phyloP scores from a whole-genome alignment of 2,329 filamentous ascomycete species.

The Cladosporium sp. region DNA sequence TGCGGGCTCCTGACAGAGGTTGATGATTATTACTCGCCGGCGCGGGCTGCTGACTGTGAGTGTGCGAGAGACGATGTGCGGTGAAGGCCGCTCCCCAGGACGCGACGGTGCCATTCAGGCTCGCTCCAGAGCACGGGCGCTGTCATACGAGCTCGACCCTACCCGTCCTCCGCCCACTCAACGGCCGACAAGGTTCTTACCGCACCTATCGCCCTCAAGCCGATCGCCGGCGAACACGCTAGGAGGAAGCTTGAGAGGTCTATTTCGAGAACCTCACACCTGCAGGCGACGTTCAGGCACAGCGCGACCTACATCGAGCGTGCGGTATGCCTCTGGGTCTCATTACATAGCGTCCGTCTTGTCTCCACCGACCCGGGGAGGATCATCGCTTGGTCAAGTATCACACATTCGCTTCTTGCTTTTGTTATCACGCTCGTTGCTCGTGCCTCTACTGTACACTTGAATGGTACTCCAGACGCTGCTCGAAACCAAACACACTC shows the following conservation, averaged over 20 bases:
- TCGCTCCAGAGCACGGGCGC: slow-evolving; percentile 4
- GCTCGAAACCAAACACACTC: too few relatives aligned
- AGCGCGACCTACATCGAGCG: slow-evolving; percentile 10
- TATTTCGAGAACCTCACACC: slow-evolving; percentile 13
- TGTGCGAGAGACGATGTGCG: slow-evolving; percentile 4
- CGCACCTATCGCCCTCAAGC: slow-evolving; percentile 10
- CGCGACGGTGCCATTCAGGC: slow-evolving; percentile 8
- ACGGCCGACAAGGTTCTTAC: slow-evolving; percentile 8
- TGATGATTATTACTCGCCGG: too few relatives aligned
- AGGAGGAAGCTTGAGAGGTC: slow-evolving; percentile 10
- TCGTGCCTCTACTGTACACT: background rate
- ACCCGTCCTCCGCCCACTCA: slow-evolving; percentile 2
- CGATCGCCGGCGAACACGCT: slow-evolving; percentile 9
- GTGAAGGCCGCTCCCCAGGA: slow-evolving; percentile 3
- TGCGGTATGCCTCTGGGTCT: slow-evolving; percentile 11
- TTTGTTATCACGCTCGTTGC: slow-evolving; percentile 8
- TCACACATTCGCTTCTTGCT: slow-evolving; percentile 10
- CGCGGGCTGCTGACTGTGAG: slow-evolving; percentile 4
- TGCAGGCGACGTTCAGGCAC: slow-evolving; percentile 8
- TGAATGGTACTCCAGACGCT: too few relatives aligned
- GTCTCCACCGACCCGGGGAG: slow-evolving; percentile 8
- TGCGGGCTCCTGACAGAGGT: too few relatives aligned
- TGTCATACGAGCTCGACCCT: slow-evolving; percentile 11
- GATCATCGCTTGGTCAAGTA: slow-evolving; percentile 12
- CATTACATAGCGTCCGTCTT: slow-evolving; percentile 11